Conservation (phyloP, 176 grass and related monocot species). For the Oryza officinalis region DNA sequence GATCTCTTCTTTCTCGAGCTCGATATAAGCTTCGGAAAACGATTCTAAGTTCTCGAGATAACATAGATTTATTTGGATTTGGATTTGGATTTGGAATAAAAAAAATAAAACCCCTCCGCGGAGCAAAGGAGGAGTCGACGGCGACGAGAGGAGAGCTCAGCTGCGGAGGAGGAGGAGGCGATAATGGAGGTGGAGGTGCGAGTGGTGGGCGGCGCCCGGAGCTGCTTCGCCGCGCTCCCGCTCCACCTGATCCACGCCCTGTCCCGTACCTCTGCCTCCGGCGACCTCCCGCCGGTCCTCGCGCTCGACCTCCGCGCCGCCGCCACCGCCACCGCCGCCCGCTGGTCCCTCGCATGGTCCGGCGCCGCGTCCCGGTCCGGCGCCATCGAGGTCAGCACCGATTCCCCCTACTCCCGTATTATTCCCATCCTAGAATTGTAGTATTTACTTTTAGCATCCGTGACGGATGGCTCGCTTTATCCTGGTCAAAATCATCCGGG, state of each 20-base stretch:
- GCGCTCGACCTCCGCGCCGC: slow-evolving; percentile 63
- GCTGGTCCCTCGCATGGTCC: slow-evolving; percentile 90
- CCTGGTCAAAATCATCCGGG: background rate
- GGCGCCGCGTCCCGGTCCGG: slow-evolving; percentile 66
- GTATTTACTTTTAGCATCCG: no score
- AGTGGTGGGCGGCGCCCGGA: slow-evolving; percentile 60
- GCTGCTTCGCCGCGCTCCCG: slow-evolving; percentile 92
- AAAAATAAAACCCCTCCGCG: no score
- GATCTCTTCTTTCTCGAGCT: no score
- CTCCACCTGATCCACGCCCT: slow-evolving; percentile 78
- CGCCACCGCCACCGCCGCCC: slow-evolving; percentile 40
- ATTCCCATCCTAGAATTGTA: background rate
- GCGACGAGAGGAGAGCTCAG: no score
- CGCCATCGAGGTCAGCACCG: slow-evolving; percentile 68
- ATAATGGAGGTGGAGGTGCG: slow-evolving; percentile 73
- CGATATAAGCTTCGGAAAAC: no score
- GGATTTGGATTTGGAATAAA: no score
- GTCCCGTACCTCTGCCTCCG: slow-evolving; percentile 53
- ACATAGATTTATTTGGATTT: no score
- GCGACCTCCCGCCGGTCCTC: slow-evolving; percentile 73
- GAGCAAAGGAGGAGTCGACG: no score
- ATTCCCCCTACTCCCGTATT: no score
- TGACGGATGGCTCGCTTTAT: background rate
- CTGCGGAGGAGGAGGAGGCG: background rate
- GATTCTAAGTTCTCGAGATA: no score